These are phyloP conservation scores for Nakaseomyces bracarensis DNA, from an alignment of 1,139 yeast species.

Conservation along the genomic window DNA sequence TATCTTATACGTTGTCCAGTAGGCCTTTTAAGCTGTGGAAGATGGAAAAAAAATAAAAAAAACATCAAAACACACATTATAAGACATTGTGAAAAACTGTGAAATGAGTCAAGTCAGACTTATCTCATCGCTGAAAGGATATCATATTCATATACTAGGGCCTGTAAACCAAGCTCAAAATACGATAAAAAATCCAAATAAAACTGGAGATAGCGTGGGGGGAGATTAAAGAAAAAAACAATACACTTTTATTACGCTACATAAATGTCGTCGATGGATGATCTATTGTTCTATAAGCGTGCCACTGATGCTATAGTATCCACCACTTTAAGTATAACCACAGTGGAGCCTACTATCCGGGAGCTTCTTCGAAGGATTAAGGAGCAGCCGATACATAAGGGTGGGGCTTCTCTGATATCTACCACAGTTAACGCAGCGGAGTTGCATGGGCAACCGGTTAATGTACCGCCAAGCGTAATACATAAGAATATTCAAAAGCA, in stretches of 20 bases:
- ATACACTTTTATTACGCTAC: too few relatives aligned
- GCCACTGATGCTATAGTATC: constrained; percentile 31
- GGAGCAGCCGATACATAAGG: constrained; percentile 9
- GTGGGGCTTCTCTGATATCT: neutral
- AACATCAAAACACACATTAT: too few relatives aligned
- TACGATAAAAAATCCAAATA: too few relatives aligned
- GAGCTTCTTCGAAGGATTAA: constrained; percentile 26
- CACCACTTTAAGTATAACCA: constrained; percentile 20
- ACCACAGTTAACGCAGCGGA: neutral
- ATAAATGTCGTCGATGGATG: constrained; percentile 25
- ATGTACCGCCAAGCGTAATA: neutral
- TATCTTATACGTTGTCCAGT: too few relatives aligned
- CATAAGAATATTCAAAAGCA: neutral
- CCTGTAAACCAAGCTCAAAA: too few relatives aligned
- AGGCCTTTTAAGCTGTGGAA: too few relatives aligned
- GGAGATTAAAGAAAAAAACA: too few relatives aligned
- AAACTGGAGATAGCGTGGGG: too few relatives aligned
- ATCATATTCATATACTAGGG: too few relatives aligned
- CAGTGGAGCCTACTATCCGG: constrained; percentile 27
- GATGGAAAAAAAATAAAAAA: too few relatives aligned
- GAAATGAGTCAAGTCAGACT: neutral
- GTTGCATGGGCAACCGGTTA: neutral
- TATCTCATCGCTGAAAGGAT: neutral
- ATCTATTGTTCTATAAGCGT: constrained; percentile 20
- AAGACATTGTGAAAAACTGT: neutral